phyloP scores from a whole-genome alignment of 2,329 filamentous ascomycete genomes.

The Pseudopyricularia javanii region DNA sequence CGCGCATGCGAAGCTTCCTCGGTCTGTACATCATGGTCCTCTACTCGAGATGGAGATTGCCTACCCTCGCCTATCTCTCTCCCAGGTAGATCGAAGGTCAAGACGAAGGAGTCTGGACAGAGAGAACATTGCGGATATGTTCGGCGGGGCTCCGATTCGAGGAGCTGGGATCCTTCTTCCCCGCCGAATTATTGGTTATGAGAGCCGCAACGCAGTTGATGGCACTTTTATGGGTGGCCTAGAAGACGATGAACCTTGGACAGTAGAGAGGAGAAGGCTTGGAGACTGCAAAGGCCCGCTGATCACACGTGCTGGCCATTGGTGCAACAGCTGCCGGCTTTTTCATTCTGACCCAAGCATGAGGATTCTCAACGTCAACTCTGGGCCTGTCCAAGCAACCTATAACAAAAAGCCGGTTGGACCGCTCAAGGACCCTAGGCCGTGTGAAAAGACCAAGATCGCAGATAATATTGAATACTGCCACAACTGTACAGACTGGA shows the following conservation, averaged over 20 bases:
- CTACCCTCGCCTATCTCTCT: constrained; percentile 14
- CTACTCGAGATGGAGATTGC: constrained; percentile 20
- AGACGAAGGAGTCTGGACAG: constrained; percentile 22
- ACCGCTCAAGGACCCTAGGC: not conserved
- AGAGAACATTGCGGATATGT: constrained; percentile 21
- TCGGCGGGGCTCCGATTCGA: constrained; percentile 10
- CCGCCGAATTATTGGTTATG: not conserved
- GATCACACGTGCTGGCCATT: not conserved
- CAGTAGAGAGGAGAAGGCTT: not conserved
- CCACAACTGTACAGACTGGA: constrained; percentile 16
- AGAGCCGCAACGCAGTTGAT: no score
- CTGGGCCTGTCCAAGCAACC: not conserved
- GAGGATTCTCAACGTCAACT: not conserved
- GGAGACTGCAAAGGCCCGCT: not conserved
- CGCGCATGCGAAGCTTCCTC: constrained; percentile 9
- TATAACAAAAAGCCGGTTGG: not conserved
- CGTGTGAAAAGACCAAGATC: no score
- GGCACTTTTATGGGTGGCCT: not conserved
- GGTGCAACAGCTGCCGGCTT: not conserved
- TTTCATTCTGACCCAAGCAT: not conserved
- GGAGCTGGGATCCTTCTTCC: not conserved
- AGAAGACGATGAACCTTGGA: not conserved
- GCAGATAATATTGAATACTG: no score
- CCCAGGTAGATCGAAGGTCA: constrained; percentile 17
- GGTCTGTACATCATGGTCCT: constrained; percentile 9